Conservation (phyloP, 2,329 filamentous ascomycete genomes). For the Alternaria panax region DNA sequence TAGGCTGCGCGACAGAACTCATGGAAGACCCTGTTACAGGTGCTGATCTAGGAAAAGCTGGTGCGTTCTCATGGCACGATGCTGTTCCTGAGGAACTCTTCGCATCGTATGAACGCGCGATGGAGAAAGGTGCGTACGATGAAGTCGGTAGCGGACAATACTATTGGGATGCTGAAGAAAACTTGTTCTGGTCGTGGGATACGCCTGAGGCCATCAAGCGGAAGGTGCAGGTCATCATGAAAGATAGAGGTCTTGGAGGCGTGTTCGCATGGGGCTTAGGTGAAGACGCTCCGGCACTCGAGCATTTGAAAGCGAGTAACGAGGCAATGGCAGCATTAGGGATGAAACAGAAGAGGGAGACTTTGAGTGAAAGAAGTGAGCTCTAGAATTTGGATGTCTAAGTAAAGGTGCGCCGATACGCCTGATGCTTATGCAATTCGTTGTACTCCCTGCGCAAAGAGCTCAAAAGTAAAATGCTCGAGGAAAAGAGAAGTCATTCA, state of each 20-base stretch:
- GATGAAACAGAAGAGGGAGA: no score
- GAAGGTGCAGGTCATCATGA: slow-evolving; percentile 68
- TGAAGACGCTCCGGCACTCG: slow-evolving; percentile 61
- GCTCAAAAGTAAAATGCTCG: background rate
- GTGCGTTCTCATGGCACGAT: slow-evolving; percentile 61
- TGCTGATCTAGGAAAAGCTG: slow-evolving; percentile 64
- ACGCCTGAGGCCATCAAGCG: slow-evolving; percentile 65
- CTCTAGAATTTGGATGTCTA: slow-evolving; percentile 11
- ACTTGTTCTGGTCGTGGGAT: slow-evolving; percentile 77
- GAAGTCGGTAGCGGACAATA: slow-evolving; percentile 67
- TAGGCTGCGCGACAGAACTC: slow-evolving; percentile 67
- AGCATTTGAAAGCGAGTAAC: slow-evolving; percentile 51
- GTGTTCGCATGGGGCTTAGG: slow-evolving; percentile 78
- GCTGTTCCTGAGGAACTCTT: slow-evolving; percentile 52
- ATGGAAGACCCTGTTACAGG: slow-evolving; percentile 68
- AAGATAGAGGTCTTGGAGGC: slow-evolving; percentile 66
- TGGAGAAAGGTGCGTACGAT: slow-evolving; percentile 64
- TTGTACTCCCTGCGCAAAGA: background rate
- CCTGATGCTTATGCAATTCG: no score
- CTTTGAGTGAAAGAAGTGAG: slow-evolving; percentile 11
- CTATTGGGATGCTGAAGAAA: slow-evolving; percentile 67
- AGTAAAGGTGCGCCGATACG: no score
- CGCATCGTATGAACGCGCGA: slow-evolving; percentile 65
- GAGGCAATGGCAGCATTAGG: slow-evolving; percentile 5
- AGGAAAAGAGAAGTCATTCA: background rate